Percentiles rank a stretch among this genome's conserved stretches.
Conservation (phyloP, 768 basidiomycete species). For the Cyclocybe cylindracea region DNA sequence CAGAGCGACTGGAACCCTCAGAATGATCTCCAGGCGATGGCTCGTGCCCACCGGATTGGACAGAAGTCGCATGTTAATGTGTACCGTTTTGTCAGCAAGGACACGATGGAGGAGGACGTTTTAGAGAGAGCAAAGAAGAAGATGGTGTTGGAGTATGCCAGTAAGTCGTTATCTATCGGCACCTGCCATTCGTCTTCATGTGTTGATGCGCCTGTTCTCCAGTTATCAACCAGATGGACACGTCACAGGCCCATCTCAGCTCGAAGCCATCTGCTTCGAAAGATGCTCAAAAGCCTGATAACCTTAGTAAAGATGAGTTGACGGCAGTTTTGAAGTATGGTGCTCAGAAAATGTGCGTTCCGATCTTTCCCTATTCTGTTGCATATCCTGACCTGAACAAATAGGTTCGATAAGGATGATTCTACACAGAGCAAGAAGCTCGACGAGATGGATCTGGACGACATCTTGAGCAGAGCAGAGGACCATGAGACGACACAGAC, state of each 20-base stretch:
- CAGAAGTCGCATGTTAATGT: constrained; percentile 99
- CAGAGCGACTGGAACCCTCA: constrained; percentile 99
- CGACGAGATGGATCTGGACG: constrained; percentile 98
- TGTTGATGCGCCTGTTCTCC: constrained; percentile 7
- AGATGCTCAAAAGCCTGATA: constrained; percentile 74
- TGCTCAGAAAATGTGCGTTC: constrained; percentile 89
- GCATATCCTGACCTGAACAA: constrained; percentile 3
- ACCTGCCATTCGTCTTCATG: background rate
- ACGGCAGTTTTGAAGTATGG: constrained; percentile 98
- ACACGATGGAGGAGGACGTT: constrained; percentile 99
- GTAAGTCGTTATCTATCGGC: constrained; percentile 52
- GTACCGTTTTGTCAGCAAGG: constrained; percentile 97
- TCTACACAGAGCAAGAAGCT: constrained; percentile 90
- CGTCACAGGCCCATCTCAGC: constrained; percentile 93
- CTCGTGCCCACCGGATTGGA: constrained; percentile 97
- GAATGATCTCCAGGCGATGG: constrained; percentile 99
- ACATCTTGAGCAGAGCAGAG: constrained; percentile 95
- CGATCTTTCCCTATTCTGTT: constrained; percentile 9
- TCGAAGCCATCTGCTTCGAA: constrained; percentile 66
- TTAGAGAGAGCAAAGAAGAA: constrained; percentile 98
- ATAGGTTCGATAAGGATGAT: constrained; percentile 97
- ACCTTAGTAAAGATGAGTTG: constrained; percentile 93
- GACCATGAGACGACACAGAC: constrained; percentile 91
- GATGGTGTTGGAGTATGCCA: constrained; percentile 99
- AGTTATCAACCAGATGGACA: constrained; percentile 99